Evolutionary conservation across 495 filamentous ascomycete genomes (phyloP).

Genomic region (Thozetella sp.): DNA sequence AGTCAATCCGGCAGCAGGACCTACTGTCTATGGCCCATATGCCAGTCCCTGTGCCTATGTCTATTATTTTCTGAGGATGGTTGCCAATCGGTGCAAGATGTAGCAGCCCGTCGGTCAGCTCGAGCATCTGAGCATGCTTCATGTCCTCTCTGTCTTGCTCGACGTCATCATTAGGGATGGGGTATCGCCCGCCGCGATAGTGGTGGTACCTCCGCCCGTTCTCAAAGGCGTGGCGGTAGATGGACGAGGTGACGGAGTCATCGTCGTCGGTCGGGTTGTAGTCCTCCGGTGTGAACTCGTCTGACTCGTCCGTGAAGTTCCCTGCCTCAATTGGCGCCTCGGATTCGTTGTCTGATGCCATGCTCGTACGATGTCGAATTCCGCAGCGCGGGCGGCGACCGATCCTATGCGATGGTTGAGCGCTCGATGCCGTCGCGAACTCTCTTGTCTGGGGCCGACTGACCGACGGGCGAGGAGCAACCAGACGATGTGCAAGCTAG

Average conservation of each 20-base stretch:
- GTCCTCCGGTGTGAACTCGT: neutral
- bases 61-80: conserved; percentile 42
- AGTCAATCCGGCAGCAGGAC: neutral
- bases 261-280: neutral
- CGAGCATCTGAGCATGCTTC: conserved; percentile 39
- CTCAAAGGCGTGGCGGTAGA: conserved; percentile 45
- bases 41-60: conserved; percentile 56
- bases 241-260: conserved; percentile 32
- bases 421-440: no score
- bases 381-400: no score
- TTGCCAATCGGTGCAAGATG: conserved; percentile 41
- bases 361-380: neutral
- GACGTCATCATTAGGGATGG: conserved; percentile 57
- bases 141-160: conserved; percentile 50
- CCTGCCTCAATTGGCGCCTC: neutral
- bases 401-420: no score
- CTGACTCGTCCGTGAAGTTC: neutral
- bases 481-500: no score
- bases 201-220: conserved; percentile 62
- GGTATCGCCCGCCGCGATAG: conserved; percentile 54
- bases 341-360: neutral
- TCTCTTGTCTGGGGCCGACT: no score
- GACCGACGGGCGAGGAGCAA: no score
- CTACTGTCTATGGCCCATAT: conserved; percentile 51
- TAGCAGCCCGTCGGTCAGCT: conserved; percentile 40